Evolutionary conservation across 345 rosid species (phyloP).

Genomic region (Boechera divaricarpa): DNA sequence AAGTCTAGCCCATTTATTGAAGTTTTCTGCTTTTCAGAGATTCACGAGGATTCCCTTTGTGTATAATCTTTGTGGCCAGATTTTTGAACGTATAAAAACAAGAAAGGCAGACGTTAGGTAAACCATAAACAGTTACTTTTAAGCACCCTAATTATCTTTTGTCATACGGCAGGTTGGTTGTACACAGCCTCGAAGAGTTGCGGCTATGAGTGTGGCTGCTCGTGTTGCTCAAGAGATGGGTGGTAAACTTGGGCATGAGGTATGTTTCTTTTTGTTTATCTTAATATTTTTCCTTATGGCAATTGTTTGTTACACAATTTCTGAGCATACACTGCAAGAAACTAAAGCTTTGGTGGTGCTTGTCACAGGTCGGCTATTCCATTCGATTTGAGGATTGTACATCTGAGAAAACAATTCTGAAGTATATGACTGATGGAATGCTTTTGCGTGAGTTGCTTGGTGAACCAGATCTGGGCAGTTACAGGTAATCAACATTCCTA

Average conservation of each 20-base stretch:
- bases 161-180: slow-evolving; percentile 64
- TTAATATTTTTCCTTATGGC: not conserved
- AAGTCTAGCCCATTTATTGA: not conserved
- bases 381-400: slow-evolving; percentile 95
- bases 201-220: slow-evolving; percentile 93
- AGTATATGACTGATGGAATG: slow-evolving; percentile 95
- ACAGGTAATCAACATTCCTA: slow-evolving; percentile 53
- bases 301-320: not conserved
- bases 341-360: slow-evolving; percentile 3
- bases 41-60: not conserved
- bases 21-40: not conserved
- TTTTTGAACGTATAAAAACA: not conserved
- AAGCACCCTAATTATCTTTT: slow-evolving; percentile 3
- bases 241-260: slow-evolving; percentile 93
- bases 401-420: slow-evolving; percentile 77
- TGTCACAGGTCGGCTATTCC: slow-evolving; percentile 78
- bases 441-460: slow-evolving; percentile 82
- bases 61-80: not conserved
- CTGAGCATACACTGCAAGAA: not conserved
- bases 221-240: slow-evolving; percentile 96
- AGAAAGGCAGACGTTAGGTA: not conserved
- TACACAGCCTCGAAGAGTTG: slow-evolving; percentile 86
- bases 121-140: not conserved
- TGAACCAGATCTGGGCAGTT: slow-evolving; percentile 77
- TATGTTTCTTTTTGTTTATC: slow-evolving; percentile 13